phyloP scores from a whole-genome alignment of 2,329 filamentous ascomycete species.

The Peltaster fructicola region DNA sequence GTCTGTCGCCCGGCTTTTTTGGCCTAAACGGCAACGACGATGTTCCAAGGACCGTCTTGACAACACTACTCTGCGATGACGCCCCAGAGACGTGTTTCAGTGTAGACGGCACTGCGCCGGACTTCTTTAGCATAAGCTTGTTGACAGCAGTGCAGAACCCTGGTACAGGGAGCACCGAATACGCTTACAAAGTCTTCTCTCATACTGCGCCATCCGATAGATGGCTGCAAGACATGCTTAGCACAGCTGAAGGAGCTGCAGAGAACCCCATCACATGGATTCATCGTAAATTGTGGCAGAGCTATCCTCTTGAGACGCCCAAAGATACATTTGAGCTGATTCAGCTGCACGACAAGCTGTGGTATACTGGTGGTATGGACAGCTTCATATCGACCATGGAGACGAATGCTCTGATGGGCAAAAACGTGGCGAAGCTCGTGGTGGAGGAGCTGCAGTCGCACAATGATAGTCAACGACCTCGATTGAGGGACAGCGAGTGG shows the following conservation, averaged over 20 bases:
- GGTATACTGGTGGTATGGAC: slow-evolving; percentile 57
- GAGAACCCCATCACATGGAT: slow-evolving; percentile 51
- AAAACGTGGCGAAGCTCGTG: slow-evolving; percentile 59
- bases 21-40: slow-evolving; percentile 37
- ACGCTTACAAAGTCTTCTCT: slow-evolving; percentile 52
- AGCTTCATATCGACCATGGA: slow-evolving; percentile 97
- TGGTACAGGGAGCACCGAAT: slow-evolving; percentile 23
- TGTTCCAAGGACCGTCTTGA: slow-evolving; percentile 62
- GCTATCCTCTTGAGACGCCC: slow-evolving; percentile 73
- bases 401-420: slow-evolving; percentile 80
- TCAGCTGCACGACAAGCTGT: slow-evolving; percentile 47
- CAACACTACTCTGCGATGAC: slow-evolving; percentile 52
- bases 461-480: too few relatives aligned
- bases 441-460: too few relatives aligned
- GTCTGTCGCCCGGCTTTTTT: slow-evolving; percentile 58
- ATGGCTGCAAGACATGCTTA: slow-evolving; percentile 32
- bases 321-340: slow-evolving; percentile 75
- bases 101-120: too few relatives aligned
- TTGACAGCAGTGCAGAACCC: slow-evolving; percentile 44
- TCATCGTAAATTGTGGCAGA: slow-evolving; percentile 59
- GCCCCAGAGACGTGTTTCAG: slow-evolving; percentile 24
- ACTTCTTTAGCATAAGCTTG: slow-evolving; percentile 73
- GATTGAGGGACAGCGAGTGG: too few relatives aligned
- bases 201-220: slow-evolving; percentile 28
- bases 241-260: slow-evolving; percentile 13